Base-by-base conservation (phyloP, 2,329 filamentous ascomycete species). In the Venturia oleaginea region DNA sequence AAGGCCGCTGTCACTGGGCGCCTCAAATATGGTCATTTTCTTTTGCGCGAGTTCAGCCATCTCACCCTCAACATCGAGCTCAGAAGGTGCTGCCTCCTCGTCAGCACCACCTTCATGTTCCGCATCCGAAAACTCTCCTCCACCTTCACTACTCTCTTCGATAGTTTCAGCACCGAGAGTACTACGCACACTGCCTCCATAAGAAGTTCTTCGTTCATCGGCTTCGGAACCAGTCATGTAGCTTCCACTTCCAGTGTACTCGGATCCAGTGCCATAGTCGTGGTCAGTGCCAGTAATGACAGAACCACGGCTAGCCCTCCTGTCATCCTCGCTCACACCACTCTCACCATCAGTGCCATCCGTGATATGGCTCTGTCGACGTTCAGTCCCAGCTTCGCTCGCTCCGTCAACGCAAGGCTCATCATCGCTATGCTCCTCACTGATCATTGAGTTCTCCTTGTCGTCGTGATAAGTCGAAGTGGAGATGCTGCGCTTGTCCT, bases 151-250 rank as follows among this genome's bases (percentile, higher is more conserved):
- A 19, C 34, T 46, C 59, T 69, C 71, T 59, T 72, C 72, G 61
- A 73, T 70, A n/a, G 67, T 70, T 32, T 72, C 70, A 17, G 70
- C 70, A 6, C 71, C 74, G 7, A 74, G 64, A 0, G 71, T 72
- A 11, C 75, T 76, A 59, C 71, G 72, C 5, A 72, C 71, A 4
- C 76, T 73, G 51, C 72, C 76, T 40, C 76, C 77, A 37, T 77
- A 73, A 17, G 77, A 79, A 7, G 74, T 77, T 32, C 79, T 75
- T n/a, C 78, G 73, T 61, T 77, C 75, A 13, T 48, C 32, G 37
- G 78, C 67, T 43, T 80, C 78, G 66, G 75, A 79, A 62, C 78
- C 79, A 0, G 77, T 80, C 72, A 80, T 75, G 71, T 81, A 81
- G 27, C 75, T 76, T 10, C 72, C 78, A 65, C 76, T 78, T 8